Evolutionary conservation across 2,329 filamentous ascomycete genomes (phyloP).

Genomic region (Pseudonectria foliicola): DNA sequence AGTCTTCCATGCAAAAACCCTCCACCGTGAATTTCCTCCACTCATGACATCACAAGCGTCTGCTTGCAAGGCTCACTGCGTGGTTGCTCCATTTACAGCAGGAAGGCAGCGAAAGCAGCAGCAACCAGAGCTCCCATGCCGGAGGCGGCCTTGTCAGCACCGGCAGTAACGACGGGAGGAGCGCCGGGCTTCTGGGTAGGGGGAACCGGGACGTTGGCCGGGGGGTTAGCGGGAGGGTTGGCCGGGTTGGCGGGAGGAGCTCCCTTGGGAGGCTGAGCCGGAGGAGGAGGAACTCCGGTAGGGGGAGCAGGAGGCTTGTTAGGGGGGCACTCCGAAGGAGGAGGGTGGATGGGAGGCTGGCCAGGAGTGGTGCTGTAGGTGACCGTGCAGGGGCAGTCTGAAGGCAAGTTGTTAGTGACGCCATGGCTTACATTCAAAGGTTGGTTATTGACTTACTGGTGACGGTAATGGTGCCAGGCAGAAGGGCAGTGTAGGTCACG

Average conservation of each 20-base stretch:
- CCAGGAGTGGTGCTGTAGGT: constrained; percentile 18
- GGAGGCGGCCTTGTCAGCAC: constrained; percentile 29
- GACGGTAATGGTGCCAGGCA: constrained; percentile 36
- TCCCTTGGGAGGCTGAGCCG: constrained; percentile 1
- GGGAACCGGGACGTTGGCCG: constrained; percentile 19
- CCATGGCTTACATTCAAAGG: background rate
- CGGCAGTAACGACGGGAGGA: constrained; percentile 26
- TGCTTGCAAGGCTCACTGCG: too few species aligned
- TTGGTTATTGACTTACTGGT: constrained; percentile 29
- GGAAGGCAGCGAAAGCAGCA: constrained; percentile 32
- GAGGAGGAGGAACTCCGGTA: constrained; percentile 6
- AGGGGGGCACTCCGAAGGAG: constrained; percentile 6
- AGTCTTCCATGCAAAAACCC: too few species aligned
- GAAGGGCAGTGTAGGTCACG: constrained; percentile 37
- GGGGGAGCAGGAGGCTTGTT: constrained; percentile 4
- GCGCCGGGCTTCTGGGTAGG: constrained; percentile 6
- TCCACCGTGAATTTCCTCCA: too few species aligned
- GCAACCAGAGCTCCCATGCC: constrained; percentile 31
- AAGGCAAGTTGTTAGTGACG: constrained; percentile 16
- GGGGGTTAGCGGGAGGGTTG: constrained; percentile 5
- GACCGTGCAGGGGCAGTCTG: constrained; percentile 42
- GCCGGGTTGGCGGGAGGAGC: constrained; percentile 5
- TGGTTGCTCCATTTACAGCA: constrained; percentile 24
- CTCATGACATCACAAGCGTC: too few species aligned
- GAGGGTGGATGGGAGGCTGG: constrained; percentile 3